Conservation (phyloP, 2,329 filamentous ascomycete genomes). For the Aquanectria penicillioides region DNA sequence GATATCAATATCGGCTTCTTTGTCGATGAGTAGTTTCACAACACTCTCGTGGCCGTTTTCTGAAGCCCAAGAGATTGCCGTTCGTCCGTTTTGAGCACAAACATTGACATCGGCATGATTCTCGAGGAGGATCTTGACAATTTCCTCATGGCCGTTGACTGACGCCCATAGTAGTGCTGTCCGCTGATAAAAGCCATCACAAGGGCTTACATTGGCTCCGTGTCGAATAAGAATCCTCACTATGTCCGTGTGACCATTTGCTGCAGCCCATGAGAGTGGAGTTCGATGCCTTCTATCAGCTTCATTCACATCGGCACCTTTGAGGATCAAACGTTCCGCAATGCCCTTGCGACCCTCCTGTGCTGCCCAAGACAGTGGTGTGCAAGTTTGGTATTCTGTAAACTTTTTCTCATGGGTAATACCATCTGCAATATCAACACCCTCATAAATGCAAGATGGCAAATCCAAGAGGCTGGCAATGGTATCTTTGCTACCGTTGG, state of each 20-base stretch:
- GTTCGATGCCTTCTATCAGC: neutral
- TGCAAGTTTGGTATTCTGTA: neutral
- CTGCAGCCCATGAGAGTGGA: neutral
- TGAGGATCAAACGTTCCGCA: neutral
- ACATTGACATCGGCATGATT: neutral
- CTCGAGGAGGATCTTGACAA: neutral
- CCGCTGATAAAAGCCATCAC: too few species aligned
- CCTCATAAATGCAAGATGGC: slow-evolving; percentile 15
- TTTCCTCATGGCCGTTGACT: neutral
- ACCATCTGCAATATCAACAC: slow-evolving; percentile 11
- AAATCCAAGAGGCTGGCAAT: slow-evolving; percentile 32
- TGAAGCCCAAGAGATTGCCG: too few species aligned
- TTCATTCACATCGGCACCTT: neutral
- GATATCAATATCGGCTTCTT: neutral
- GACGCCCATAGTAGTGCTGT: neutral
- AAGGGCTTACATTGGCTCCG: neutral
- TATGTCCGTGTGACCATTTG: neutral
- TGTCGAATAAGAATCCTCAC: neutral
- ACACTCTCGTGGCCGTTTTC: neutral
- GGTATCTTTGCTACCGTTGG: slow-evolving; percentile 41
- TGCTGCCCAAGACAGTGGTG: slow-evolving; percentile 39
- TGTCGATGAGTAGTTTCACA: neutral
- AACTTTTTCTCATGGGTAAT: slow-evolving; percentile 1
- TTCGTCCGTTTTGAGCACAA: too few species aligned
- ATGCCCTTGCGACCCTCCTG: slow-evolving; percentile 14